These are phyloP conservation scores for Loxodes magnus DNA, from an alignment of 73 alveolate genomes.

Conservation along the genomic window DNA sequence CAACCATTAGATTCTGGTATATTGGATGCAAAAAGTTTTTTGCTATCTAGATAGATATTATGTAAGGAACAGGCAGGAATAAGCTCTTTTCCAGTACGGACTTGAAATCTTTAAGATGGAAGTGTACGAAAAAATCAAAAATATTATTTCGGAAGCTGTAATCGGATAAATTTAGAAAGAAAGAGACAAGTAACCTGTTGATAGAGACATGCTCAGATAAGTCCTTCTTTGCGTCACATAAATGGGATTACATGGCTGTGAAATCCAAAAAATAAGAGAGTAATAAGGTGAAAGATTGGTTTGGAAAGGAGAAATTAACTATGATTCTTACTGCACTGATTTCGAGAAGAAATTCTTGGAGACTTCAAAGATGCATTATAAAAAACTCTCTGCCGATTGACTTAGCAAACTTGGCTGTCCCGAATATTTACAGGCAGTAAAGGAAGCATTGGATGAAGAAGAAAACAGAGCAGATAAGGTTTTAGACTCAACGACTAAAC, in stretches of 20 bases:
- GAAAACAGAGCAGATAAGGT: constrained; percentile 54
- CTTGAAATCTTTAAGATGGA: constrained; percentile 23
- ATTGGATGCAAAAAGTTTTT: constrained; percentile 48
- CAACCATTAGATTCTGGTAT: constrained; percentile 37
- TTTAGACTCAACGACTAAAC: constrained; percentile 39
- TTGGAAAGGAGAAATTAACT: constrained; percentile 48
- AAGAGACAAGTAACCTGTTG: constrained; percentile 26
- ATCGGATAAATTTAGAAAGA: constrained; percentile 26
- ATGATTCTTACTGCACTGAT: constrained; percentile 21
- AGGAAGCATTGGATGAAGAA: constrained; percentile 50
- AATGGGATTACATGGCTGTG: constrained; percentile 29
- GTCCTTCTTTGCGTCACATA: constrained; percentile 20
- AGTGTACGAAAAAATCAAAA: constrained; percentile 17
- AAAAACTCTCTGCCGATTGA: constrained; percentile 34
- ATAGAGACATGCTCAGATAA: constrained; percentile 16
- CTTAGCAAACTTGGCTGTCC: constrained; percentile 43
- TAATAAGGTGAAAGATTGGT: constrained; percentile 28
- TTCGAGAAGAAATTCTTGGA: constrained; percentile 29
- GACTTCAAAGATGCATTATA: constrained; percentile 24
- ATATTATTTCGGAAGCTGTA: constrained; percentile 14
- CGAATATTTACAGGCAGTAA: constrained; percentile 50
- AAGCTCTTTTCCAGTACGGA: constrained; percentile 24
- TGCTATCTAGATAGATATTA: constrained; percentile 43
- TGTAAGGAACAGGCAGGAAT: constrained; percentile 29
- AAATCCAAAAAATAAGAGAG: constrained; percentile 19